A percentile compares a stretch with the other conserved stretches of the same genome.
phyloP scores from a whole-genome alignment of 805 yeast genomes.

The Kuraishia ogatae region DNA sequence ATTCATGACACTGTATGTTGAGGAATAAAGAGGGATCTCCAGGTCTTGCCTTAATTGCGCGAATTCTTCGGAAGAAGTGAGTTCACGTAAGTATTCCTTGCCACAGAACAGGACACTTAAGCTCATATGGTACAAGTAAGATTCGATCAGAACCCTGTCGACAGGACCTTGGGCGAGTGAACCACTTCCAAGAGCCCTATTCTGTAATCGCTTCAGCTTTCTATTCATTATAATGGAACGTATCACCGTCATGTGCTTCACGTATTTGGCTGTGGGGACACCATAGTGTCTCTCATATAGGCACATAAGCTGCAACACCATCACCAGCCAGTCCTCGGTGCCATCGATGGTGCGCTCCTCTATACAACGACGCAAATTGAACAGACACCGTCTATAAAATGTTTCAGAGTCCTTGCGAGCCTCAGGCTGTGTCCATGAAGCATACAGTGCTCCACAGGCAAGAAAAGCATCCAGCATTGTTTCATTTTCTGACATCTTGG shows the following conservation, averaged over 20 bases:
- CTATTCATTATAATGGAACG: not conserved
- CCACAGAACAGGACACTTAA: not conserved
- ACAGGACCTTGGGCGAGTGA: not conserved
- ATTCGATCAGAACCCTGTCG: not conserved
- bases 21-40: not conserved
- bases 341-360: not conserved
- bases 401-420: not conserved
- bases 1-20: not conserved
- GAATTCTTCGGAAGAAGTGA: not conserved
- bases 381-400: not conserved
- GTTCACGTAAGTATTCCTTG: not conserved
- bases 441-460: not conserved
- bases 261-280: not conserved
- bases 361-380: not conserved
- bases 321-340: not conserved
- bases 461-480: not conserved
- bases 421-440: not conserved
- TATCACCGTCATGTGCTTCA: not conserved
- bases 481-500: not conserved
- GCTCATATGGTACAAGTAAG: not conserved
- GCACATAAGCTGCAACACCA: not conserved
- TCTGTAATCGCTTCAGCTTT: not conserved
- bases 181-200: not conserved
- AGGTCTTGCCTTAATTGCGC: not conserved
- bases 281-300: not conserved